These are phyloP conservation scores for Pterula multifida DNA, from an alignment of 1,284 basidiomycete species.

Conservation along the genomic window DNA sequence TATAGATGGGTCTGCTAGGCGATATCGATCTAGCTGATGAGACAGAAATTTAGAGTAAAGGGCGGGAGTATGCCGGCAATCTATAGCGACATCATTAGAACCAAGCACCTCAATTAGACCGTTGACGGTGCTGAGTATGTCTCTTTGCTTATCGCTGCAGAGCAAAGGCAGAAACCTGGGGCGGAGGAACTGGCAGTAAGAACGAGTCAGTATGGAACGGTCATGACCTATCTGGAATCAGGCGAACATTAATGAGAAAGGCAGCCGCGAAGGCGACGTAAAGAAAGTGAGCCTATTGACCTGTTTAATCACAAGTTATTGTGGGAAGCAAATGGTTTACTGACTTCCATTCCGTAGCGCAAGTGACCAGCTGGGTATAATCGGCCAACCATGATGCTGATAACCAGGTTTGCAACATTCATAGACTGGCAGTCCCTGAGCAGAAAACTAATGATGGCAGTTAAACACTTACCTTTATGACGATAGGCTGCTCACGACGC, in stretches of 20 bases:
- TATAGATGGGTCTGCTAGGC: slow-evolving; percentile 7
- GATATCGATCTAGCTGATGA: slow-evolving; percentile 28
- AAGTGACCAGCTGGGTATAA: slow-evolving; percentile 35
- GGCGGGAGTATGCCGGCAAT: slow-evolving; percentile 36
- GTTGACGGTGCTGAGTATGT: slow-evolving; percentile 30
- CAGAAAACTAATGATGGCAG: slow-evolving; percentile 3
- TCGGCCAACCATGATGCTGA: slow-evolving; percentile 33
- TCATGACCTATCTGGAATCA: not conserved
- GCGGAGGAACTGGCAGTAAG: slow-evolving; percentile 29
- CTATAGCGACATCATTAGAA: slow-evolving; percentile 34
- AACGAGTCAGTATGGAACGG: slow-evolving; percentile 7
- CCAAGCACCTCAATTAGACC: slow-evolving; percentile 32
- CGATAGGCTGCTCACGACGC: slow-evolving; percentile 26
- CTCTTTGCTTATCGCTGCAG: slow-evolving; percentile 23
- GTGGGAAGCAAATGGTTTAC: slow-evolving; percentile 11
- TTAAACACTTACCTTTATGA: slow-evolving; percentile 16
- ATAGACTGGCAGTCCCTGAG: slow-evolving; percentile 22
- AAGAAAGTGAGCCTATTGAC: slow-evolving; percentile 23
- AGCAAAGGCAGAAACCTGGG: slow-evolving; percentile 33
- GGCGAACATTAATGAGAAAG: slow-evolving; percentile 41
- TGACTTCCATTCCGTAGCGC: slow-evolving; percentile 38
- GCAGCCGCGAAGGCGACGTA: slow-evolving; percentile 51
- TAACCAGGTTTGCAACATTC: slow-evolving; percentile 32
- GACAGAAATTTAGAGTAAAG: slow-evolving; percentile 40
- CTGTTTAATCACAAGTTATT: slow-evolving; percentile 15